A percentile compares a stretch with the other conserved stretches of the same genome.
Conservation (phyloP, 805 yeast species). For the Isabelozyma gotoi region DNA sequence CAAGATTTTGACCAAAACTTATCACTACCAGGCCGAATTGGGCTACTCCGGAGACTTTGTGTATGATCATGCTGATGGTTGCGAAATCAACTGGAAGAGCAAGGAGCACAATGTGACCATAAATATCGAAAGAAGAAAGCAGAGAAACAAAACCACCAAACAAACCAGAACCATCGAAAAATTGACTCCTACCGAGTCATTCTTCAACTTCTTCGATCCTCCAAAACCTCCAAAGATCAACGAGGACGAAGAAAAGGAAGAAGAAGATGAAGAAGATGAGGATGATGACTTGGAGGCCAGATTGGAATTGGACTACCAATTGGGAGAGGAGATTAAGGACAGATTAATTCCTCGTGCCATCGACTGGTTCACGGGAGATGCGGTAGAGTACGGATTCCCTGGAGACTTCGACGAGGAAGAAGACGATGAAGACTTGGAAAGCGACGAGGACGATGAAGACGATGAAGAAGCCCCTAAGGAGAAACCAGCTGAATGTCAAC, state of each 20-base stretch:
- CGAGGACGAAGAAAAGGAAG: conserved; percentile 47
- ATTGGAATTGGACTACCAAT: conserved; percentile 87
- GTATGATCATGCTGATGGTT: conserved; percentile 95
- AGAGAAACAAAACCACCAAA: conserved; percentile 93
- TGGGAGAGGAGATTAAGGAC: conserved; percentile 96
- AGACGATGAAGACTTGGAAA: conserved; percentile 60
- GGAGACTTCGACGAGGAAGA: conserved; percentile 62
- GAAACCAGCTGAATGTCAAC: conserved; percentile 76
- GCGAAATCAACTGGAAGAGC: conserved; percentile 78
- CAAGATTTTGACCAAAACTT: conserved; percentile 73
- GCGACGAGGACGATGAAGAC: conserved; percentile 60
- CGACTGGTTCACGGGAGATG: conserved; percentile 98
- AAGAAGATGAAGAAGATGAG: conserved; percentile 49
- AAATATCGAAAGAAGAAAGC: conserved; percentile 89
- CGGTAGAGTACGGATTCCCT: conserved; percentile 67
- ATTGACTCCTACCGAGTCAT: conserved; percentile 89
- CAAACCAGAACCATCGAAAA: conserved; percentile 96
- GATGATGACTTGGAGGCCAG: conserved; percentile 78
- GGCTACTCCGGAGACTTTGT: conserved; percentile 96
- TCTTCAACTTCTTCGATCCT: conserved; percentile 94
- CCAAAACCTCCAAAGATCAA: conserved; percentile 66
- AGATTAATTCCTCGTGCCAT: conserved; percentile 93
- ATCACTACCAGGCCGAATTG: conserved; percentile 89
- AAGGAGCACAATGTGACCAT: conserved; percentile 84
- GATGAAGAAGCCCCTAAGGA: conserved; percentile 55